phyloP scores from a whole-genome alignment of 352 stramenopile genomes.

The Ophiocytium majus region DNA sequence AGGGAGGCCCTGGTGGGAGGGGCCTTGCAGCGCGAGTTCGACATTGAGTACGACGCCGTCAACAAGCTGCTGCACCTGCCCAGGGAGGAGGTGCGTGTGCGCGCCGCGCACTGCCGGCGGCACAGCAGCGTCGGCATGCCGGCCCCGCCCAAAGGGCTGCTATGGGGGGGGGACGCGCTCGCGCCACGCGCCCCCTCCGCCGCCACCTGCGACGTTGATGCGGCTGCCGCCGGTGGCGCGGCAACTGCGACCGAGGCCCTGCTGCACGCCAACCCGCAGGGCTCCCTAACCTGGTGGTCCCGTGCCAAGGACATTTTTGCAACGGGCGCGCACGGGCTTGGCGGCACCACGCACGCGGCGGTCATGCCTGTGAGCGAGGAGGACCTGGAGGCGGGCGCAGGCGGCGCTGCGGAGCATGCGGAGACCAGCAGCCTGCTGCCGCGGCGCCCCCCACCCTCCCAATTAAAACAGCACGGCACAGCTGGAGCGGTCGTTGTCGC shows the following conservation, averaged over 20 bases:
- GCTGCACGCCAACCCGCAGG: slow-evolving; percentile 2
- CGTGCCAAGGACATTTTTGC: background rate
- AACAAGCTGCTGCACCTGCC: slow-evolving; percentile 52
- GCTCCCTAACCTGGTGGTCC: background rate
- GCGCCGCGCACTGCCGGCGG: background rate
- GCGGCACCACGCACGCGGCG: background rate
- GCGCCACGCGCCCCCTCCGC: background rate
- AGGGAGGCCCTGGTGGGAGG: slow-evolving; percentile 36
- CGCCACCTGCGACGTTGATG: background rate
- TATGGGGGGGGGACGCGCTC: background rate
- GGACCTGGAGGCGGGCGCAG: background rate
- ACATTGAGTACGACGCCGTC: slow-evolving; percentile 58
- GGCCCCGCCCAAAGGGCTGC: background rate
- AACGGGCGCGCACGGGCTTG: background rate
- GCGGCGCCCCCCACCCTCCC: background rate
- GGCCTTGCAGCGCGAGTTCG: slow-evolving; percentile 32
- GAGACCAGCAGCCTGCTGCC: background rate
- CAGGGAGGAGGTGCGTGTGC: background rate
- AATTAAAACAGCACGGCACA: background rate
- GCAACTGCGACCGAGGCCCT: background rate
- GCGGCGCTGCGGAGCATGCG: background rate
- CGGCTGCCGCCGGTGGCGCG: background rate
- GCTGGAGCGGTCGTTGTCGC: background rate
- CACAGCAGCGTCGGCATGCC: background rate
- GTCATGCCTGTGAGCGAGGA: background rate